Evolutionary conservation across 768 basidiomycete genomes (phyloP).

Genomic region (Tricholoma saponaceum): DNA sequence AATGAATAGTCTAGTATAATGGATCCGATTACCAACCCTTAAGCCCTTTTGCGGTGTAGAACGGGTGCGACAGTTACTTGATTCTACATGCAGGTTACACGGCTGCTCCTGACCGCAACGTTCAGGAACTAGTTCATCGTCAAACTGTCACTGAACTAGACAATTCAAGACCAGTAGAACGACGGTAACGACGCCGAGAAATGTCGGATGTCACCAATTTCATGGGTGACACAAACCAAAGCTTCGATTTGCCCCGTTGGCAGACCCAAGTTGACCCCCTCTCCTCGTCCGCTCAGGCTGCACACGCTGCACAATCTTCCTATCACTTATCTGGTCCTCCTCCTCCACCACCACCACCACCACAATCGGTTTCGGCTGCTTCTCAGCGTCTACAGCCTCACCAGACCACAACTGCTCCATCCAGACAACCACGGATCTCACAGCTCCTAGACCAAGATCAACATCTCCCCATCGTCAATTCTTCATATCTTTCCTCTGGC

Average conservation of each 20-base stretch:
- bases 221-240: conserved; percentile 77
- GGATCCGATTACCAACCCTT: conserved; percentile 4
- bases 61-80: not conserved
- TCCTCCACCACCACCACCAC: conserved; percentile 43
- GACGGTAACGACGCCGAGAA: conserved; percentile 10
- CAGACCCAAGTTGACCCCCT: conserved; percentile 59
- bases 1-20: not conserved
- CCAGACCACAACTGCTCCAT: conserved; percentile 40
- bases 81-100: not conserved
- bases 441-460: conserved; percentile 68
- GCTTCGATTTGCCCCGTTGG: conserved; percentile 79
- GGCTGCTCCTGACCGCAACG: not conserved
- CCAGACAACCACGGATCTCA: conserved; percentile 56
- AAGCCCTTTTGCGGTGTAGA: not conserved
- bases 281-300: conserved; percentile 39
- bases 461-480: conserved; percentile 33
- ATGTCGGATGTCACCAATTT: conserved; percentile 79
- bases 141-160: not conserved
- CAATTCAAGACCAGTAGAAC: not conserved
- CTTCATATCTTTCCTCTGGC: conserved; percentile 48
- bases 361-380: conserved; percentile 31
- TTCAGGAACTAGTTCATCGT: not conserved
- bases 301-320: conserved; percentile 51
- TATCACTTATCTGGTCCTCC: conserved; percentile 50
- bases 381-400: conserved; percentile 50